Conservation (phyloP, 768 basidiomycete species). For the Crepidotus variabilis region DNA sequence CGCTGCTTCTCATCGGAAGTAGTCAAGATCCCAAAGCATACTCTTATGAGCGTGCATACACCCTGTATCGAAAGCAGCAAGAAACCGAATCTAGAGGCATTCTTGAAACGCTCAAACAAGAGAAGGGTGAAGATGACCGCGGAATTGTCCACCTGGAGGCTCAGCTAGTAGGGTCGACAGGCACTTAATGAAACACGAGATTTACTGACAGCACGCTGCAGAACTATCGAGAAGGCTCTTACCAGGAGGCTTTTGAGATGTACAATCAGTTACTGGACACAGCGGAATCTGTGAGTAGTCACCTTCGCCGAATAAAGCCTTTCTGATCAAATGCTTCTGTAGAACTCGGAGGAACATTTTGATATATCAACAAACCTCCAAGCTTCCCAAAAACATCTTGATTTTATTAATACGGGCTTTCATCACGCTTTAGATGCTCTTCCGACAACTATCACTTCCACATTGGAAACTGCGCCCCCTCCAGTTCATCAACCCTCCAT, state of each 20-base stretch:
- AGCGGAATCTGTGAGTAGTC: constrained; percentile 63
- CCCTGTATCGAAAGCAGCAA: constrained; percentile 78
- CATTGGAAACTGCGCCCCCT: constrained; percentile 65
- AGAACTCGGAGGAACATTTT: constrained; percentile 85
- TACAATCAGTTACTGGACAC: constrained; percentile 82
- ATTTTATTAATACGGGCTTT: constrained; percentile 76
- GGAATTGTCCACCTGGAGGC: constrained; percentile 80
- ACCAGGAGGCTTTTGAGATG: constrained; percentile 67
- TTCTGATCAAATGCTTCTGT: constrained; percentile 2
- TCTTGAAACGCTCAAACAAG: constrained; percentile 44
- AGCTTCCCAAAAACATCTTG: constrained; percentile 77
- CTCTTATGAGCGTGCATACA: constrained; percentile 75
- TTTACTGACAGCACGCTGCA: constrained; percentile 22
- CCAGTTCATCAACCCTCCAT: constrained; percentile 28
- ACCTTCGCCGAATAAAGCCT: not conserved
- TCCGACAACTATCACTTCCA: constrained; percentile 43
- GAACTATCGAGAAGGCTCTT: constrained; percentile 78
- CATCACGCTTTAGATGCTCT: constrained; percentile 60
- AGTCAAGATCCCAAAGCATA: constrained; percentile 23
- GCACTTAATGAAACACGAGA: not conserved
- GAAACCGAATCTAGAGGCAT: constrained; percentile 63
- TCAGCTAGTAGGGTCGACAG: constrained; percentile 62
- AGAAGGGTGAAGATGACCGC: constrained; percentile 46
- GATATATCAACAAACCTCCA: constrained; percentile 85
- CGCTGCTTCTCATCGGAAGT: constrained; percentile 55